Evolutionary conservation across 139 green algal species (phyloP).

Genomic region (Chlamydomonas schloesseri): DNA sequence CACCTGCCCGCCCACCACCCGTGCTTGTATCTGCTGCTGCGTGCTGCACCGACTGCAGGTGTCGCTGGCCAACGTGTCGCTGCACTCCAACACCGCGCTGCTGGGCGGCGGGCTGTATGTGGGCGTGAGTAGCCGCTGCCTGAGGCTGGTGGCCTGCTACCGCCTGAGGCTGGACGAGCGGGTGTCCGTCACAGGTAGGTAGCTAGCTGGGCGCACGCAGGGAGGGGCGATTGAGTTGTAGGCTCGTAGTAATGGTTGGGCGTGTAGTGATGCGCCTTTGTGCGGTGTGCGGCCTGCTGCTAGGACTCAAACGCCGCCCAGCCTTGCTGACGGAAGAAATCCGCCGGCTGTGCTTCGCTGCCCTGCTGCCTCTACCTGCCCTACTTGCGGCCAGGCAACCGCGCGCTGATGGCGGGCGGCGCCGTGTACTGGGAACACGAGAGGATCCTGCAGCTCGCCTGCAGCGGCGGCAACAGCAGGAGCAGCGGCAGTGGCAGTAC

Average conservation of each 20-base stretch:
- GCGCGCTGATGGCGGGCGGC: background rate
- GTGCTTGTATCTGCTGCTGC: no score
- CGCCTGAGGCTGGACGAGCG: background rate
- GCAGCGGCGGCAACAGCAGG: background rate
- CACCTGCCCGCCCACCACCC: no score
- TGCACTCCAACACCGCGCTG: background rate
- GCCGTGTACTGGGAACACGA: constrained; percentile 23
- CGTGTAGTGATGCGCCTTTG: no score
- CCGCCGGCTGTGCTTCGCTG: no score
- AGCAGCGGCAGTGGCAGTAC: no score
- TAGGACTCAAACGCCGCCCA: background rate
- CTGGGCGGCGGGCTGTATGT: constrained; percentile 25
- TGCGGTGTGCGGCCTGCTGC: no score
- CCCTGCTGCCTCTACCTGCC: no score
- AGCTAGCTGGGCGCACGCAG: no score
- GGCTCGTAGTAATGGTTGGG: no score
- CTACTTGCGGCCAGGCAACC: no score
- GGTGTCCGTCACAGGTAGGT: background rate
- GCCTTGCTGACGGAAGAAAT: no score
- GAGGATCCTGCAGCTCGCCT: background rate
- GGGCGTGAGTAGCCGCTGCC: background rate
- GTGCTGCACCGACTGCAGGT: no score
- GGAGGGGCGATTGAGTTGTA: background rate
- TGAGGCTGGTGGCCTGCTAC: constrained; percentile 11
- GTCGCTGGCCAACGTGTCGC: background rate